phyloP scores from a whole-genome alignment of 2,329 filamentous ascomycete genomes.

The Aspergillus aculeatinus region DNA sequence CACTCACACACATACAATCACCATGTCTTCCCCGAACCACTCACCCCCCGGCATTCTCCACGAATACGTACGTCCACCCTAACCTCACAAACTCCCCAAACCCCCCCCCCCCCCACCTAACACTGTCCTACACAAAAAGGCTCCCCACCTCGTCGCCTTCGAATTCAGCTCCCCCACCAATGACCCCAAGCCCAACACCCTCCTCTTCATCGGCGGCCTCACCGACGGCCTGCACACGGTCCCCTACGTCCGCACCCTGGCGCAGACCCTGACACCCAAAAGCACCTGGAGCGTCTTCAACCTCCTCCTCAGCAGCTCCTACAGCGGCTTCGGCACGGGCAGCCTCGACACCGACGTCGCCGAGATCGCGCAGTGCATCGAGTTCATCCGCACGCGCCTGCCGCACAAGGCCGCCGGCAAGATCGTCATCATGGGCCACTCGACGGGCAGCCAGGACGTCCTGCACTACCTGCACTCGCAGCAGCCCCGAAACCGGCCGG shows the following conservation, averaged over 20 bases:
- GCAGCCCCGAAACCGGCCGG: slow-evolving; percentile 43
- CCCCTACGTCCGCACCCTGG: slow-evolving; percentile 53
- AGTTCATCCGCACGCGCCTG: slow-evolving; percentile 45
- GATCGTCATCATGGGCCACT: slow-evolving; percentile 68
- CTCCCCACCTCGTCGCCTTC: slow-evolving; percentile 41
- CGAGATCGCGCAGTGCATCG: slow-evolving; percentile 54
- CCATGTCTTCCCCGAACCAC: slow-evolving; percentile 13
- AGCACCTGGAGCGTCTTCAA: slow-evolving; percentile 55
- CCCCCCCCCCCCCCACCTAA: background rate
- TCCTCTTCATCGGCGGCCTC: slow-evolving; percentile 61
- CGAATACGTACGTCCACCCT: slow-evolving; percentile 33
- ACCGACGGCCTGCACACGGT: slow-evolving; percentile 58
- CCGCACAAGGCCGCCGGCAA: slow-evolving; percentile 41
- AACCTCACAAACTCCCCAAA: background rate
- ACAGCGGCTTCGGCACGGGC: slow-evolving; percentile 55
- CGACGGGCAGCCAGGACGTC: slow-evolving; percentile 67
- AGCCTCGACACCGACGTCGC: slow-evolving; percentile 55
- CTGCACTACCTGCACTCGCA: slow-evolving; percentile 59
- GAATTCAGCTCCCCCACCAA: slow-evolving; percentile 34
- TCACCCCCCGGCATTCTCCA: slow-evolving; percentile 36
- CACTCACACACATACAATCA: background rate
- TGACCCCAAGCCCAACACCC: slow-evolving; percentile 44
- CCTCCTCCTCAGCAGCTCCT: slow-evolving; percentile 53
- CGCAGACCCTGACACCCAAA: slow-evolving; percentile 45
- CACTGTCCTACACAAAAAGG: slow-evolving; percentile 27